Percentiles rank a stretch among this genome's conserved stretches.
phyloP scores from a whole-genome alignment of 305 asterid species.

The Fraxinus angustifolia region DNA sequence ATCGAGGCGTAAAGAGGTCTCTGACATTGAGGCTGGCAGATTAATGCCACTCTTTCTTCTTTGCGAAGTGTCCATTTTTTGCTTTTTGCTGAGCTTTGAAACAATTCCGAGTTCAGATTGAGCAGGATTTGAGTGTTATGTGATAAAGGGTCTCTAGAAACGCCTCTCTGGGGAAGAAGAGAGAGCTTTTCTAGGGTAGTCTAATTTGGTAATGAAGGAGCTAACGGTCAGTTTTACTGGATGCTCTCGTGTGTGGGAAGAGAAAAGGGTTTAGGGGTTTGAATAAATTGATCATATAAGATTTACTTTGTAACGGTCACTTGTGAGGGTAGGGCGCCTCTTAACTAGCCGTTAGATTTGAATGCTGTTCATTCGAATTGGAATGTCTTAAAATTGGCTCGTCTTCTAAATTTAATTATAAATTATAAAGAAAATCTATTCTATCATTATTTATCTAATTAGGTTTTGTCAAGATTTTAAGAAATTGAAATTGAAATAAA shows the following conservation, averaged over 20 bases:
- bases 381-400: not conserved
- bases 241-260: not conserved
- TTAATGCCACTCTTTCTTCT: conserved; percentile 82
- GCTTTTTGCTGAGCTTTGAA: not conserved
- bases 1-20: conserved; percentile 61
- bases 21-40: conserved; percentile 79
- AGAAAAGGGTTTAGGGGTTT: conserved; percentile 18
- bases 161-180: conserved; percentile 27
- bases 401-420: not conserved
- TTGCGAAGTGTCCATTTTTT: conserved; percentile 58
- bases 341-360: conserved; percentile 42
- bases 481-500: not conserved
- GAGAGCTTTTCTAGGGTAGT: conserved; percentile 25
- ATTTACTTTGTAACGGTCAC: conserved; percentile 44
- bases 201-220: conserved; percentile 21
- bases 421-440: not conserved
- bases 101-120: not conserved
- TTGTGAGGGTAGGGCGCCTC: conserved; percentile 18
- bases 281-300: conserved; percentile 7
- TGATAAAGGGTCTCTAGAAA: conserved; percentile 11
- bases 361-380: not conserved
- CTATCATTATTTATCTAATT: not conserved
- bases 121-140: not conserved
- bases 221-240: conserved; percentile 23
- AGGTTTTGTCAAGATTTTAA: not conserved